A percentile compares a stretch with the other conserved stretches of the same genome.
phyloP scores from a whole-genome alignment of 768 basidiomycete genomes.

The Kondoa subrosea region DNA sequence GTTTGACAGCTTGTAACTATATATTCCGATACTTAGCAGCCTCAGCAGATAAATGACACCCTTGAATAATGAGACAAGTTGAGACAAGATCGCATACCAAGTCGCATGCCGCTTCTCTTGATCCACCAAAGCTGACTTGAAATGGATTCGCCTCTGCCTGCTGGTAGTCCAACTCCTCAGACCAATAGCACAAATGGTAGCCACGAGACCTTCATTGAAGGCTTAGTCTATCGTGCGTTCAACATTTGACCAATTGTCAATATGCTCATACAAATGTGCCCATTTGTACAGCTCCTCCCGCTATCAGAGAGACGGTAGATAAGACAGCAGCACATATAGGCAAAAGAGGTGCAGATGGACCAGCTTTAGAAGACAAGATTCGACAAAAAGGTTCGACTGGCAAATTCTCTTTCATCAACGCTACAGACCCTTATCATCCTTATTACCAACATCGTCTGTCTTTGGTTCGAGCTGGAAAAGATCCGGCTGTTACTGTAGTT shows the following conservation, averaged over 20 bases:
- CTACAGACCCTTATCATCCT: slow-evolving; percentile 91
- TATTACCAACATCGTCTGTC: slow-evolving; percentile 91
- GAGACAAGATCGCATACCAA: too few relatives aligned
- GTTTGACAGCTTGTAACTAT: too few relatives aligned
- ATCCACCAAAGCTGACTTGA: background rate
- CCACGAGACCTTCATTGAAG: slow-evolving; percentile 29
- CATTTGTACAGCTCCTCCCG: slow-evolving; percentile 56
- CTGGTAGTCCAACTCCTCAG: background rate
- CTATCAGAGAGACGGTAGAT: slow-evolving; percentile 96
- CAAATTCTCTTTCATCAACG: slow-evolving; percentile 96
- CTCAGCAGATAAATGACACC: too few relatives aligned
- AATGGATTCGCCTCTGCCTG: background rate
- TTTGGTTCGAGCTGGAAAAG: slow-evolving; percentile 51
- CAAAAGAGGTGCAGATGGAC: slow-evolving; percentile 57
- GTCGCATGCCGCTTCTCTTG: too few relatives aligned
- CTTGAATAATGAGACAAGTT: too few relatives aligned
- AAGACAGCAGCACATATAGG: slow-evolving; percentile 81
- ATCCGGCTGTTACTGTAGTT: slow-evolving; percentile 25
- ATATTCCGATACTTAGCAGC: too few relatives aligned
- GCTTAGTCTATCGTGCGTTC: slow-evolving; percentile 55
- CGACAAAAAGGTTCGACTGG: slow-evolving; percentile 90
- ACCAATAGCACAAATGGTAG: background rate
- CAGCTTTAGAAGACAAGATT: slow-evolving; percentile 89
- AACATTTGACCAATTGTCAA: background rate
- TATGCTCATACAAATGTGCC: background rate